These are phyloP conservation scores for Lathyrus aphaca DNA, from an alignment of 306 rosid species.

Conservation along the genomic window DNA sequence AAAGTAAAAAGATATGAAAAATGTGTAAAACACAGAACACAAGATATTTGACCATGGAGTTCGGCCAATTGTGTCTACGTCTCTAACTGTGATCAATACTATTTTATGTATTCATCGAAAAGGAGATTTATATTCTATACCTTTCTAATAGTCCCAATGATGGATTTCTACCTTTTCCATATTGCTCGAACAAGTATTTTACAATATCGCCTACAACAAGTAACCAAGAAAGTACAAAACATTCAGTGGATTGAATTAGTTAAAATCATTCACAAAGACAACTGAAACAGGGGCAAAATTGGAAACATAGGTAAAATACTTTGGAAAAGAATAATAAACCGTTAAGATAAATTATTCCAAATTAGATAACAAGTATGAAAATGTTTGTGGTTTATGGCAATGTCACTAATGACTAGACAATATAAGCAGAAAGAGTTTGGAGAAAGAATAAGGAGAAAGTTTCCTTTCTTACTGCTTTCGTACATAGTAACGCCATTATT, in stretches of 20 bases:
- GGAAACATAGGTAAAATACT: not conserved
- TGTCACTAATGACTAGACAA: conserved; percentile 27
- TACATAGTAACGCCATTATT: conserved; percentile 65
- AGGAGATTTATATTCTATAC: conserved; percentile 45
- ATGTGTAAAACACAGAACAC: not conserved
- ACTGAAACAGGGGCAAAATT: not conserved
- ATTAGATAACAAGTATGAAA: conserved; percentile 17
- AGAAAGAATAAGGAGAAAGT: conserved; percentile 30
- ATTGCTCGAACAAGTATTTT: conserved; percentile 73
- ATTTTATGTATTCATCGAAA: not conserved
- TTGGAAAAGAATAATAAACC: conserved; percentile 1
- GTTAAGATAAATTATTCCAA: not conserved
- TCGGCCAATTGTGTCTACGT: not conserved
- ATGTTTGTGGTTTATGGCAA: conserved; percentile 11
- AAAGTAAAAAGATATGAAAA: not conserved
- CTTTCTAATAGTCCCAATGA: conserved; percentile 80
- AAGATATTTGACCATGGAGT: not conserved
- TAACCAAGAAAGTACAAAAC: conserved; percentile 29
- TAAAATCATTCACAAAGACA: conserved; percentile 17
- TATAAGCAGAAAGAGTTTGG: conserved; percentile 29
- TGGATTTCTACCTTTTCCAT: conserved; percentile 74
- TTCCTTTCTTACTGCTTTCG: conserved; percentile 76
- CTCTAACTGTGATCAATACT: not conserved
- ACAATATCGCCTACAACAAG: conserved; percentile 80
- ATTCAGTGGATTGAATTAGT: conserved; percentile 14